These are phyloP conservation scores for Cyberlindnera subsufficiens DNA, from an alignment of 805 yeast genomes.

Conservation along the genomic window DNA sequence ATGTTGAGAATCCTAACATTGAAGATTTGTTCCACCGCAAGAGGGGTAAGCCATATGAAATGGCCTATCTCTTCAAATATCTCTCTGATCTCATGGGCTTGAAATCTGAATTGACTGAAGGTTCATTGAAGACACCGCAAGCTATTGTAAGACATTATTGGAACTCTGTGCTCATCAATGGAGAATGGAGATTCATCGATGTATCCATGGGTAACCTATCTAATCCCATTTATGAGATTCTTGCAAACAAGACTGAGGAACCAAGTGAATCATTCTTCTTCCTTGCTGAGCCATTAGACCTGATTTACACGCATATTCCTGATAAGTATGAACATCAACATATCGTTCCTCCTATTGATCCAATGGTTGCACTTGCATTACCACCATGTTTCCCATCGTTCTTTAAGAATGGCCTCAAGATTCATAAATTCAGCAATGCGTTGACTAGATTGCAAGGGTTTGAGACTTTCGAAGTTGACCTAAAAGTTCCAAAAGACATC, in stretches of 20 bases:
- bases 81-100: slow-evolving; percentile 67
- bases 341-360: slow-evolving; percentile 77
- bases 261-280: slow-evolving; percentile 56
- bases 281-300: slow-evolving; percentile 64
- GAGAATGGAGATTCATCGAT: slow-evolving; percentile 79
- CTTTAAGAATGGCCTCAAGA: slow-evolving; percentile 49
- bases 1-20: slow-evolving; percentile 26
- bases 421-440: slow-evolving; percentile 71
- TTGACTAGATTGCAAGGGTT: slow-evolving; percentile 64
- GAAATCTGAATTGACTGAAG: slow-evolving; percentile 71
- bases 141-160: slow-evolving; percentile 78
- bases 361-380: slow-evolving; percentile 66
- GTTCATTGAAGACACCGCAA: slow-evolving; percentile 78
- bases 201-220: slow-evolving; percentile 57
- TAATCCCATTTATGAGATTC: slow-evolving; percentile 41
- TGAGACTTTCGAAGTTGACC: slow-evolving; percentile 74
- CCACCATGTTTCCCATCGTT: slow-evolving; percentile 88
- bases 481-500: slow-evolving; percentile 63
- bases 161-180: slow-evolving; percentile 72
- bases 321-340: slow-evolving; percentile 75
- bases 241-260: slow-evolving; percentile 26
- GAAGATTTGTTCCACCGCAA: slow-evolving; percentile 38
- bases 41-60: slow-evolving; percentile 61
- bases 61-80: slow-evolving; percentile 70
- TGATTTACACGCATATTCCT: slow-evolving; percentile 86